Conservation (phyloP, 2,329 filamentous ascomycete genomes). For the Colletotrichum theobromicola region DNA sequence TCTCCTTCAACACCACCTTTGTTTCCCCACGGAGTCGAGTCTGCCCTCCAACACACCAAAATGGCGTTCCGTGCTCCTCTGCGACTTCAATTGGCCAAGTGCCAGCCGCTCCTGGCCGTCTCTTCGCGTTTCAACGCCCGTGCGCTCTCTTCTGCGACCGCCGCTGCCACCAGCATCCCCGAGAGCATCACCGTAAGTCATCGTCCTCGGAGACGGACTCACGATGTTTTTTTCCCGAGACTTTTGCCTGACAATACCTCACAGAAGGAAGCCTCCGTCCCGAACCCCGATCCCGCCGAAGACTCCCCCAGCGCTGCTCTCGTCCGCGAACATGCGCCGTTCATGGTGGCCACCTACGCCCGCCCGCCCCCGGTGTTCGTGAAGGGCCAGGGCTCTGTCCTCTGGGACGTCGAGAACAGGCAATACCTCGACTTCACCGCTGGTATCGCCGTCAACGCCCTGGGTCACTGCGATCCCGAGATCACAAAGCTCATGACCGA, state of each 20-base stretch:
- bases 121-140: conserved; percentile 33
- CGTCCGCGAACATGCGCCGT: conserved; percentile 77
- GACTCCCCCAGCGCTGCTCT: conserved; percentile 79
- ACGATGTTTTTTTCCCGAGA: background rate
- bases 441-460: conserved; percentile 91
- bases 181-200: conserved; percentile 38
- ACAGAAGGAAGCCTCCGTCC: conserved; percentile 40
- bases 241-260: background rate
- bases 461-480: conserved; percentile 88
- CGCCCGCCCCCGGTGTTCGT: conserved; percentile 90
- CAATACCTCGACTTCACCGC: conserved; percentile 94
- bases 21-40: background rate
- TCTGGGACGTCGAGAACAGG: conserved; percentile 90
- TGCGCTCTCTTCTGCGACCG: conserved; percentile 37
- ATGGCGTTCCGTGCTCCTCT: conserved; percentile 47
- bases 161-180: conserved; percentile 39
- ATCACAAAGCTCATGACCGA: conserved; percentile 77
- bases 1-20: background rate
- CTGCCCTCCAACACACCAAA: background rate
- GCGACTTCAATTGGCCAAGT: conserved; percentile 40
- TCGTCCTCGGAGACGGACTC: background rate
- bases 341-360: conserved; percentile 95
- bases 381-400: conserved; percentile 82
- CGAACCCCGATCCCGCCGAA: conserved; percentile 74
- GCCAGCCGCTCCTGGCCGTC: conserved; percentile 23